phyloP scores from a whole-genome alignment of 306 rosid genomes.

The Geum urbanum region DNA sequence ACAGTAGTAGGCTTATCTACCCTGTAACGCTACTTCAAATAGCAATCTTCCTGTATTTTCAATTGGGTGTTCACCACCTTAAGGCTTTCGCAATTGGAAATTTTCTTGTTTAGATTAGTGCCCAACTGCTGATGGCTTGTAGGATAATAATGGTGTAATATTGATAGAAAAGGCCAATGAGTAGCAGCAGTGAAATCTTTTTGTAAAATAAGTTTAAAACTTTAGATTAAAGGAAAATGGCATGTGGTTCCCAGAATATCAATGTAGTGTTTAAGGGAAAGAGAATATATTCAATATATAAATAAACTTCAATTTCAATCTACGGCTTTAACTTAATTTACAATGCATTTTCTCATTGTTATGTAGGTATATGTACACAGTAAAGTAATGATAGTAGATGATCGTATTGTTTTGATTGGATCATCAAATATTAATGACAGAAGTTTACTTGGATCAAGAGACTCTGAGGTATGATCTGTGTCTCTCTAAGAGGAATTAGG shows the following conservation, averaged over 20 bases:
- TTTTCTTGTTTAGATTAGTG: slow-evolving; percentile 1
- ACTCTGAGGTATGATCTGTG: slow-evolving; percentile 38
- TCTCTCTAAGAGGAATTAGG: background rate
- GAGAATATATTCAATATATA: too few species aligned
- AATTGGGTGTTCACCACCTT: background rate
- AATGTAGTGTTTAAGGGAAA: too few species aligned
- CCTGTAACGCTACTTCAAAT: background rate
- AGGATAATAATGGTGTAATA: background rate
- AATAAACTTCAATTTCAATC: background rate
- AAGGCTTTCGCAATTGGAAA: background rate
- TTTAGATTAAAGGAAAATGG: too few species aligned
- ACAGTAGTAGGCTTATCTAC: slow-evolving; percentile 6
- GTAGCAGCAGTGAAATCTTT: slow-evolving; percentile 7
- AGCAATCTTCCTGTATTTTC: background rate
- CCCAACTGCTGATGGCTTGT: background rate
- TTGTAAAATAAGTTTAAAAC: background rate
- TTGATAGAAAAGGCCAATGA: background rate
- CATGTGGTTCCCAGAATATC: too few species aligned
- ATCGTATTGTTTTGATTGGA: slow-evolving; percentile 40
- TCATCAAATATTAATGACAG: slow-evolving; percentile 50
- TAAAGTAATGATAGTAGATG: slow-evolving; percentile 48
- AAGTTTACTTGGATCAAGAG: slow-evolving; percentile 54
- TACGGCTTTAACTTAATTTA: slow-evolving; percentile 4
- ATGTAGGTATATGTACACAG: slow-evolving; percentile 49
- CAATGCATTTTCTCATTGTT: background rate